Conservation (phyloP, 225 moss, liverwort and hornwort species). For the Polytrichum formosum region DNA sequence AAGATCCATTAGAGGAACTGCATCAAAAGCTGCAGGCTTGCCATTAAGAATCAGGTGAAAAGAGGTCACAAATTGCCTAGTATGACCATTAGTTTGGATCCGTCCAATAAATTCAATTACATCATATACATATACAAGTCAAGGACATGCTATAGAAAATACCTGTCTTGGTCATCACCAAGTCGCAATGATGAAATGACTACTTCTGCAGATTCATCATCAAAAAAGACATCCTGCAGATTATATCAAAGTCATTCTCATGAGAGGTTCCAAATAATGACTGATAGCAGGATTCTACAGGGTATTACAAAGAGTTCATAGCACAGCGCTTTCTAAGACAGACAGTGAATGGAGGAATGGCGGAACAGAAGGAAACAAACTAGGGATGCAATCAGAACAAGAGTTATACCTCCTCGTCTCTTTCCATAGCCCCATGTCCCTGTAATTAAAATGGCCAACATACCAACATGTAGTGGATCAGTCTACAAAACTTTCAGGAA, state of each 20-base stretch:
- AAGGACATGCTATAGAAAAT: background rate
- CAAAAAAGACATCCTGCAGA: slow-evolving; percentile 88
- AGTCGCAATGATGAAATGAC: slow-evolving; percentile 87
- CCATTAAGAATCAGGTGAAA: too few relatives aligned
- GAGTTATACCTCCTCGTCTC: slow-evolving; percentile 81
- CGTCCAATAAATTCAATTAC: too few relatives aligned
- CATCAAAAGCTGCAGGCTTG: too few relatives aligned
- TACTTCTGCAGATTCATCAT: slow-evolving; percentile 96
- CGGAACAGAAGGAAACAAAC: too few relatives aligned
- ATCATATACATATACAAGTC: too few relatives aligned
- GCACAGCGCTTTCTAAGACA: background rate
- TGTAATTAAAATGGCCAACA: slow-evolving; percentile 30
- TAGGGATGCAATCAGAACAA: background rate
- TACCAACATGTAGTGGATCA: background rate
- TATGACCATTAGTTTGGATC: too few relatives aligned
- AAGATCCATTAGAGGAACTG: too few relatives aligned
- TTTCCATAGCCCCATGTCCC: slow-evolving; percentile 85
- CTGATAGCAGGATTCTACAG: background rate
- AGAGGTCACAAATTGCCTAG: too few relatives aligned
- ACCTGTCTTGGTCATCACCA: slow-evolving; percentile 89
- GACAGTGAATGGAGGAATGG: too few relatives aligned
- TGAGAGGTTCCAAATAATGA: background rate
- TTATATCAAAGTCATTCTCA: background rate
- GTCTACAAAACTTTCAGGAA: too few relatives aligned
- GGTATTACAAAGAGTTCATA: background rate